Conservation (phyloP, 306 rosid genomes). For the Castanea sativa region DNA sequence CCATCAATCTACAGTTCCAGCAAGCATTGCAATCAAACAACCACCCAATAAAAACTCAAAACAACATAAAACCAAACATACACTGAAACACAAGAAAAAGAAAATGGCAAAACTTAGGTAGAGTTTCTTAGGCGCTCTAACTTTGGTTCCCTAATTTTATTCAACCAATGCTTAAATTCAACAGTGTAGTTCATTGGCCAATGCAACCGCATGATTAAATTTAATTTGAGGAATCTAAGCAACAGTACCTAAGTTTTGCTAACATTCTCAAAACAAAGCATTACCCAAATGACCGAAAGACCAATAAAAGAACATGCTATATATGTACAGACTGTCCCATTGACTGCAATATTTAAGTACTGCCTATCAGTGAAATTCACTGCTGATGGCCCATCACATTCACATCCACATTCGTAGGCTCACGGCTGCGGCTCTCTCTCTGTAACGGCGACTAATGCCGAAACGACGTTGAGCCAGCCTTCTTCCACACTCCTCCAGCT, state of each 20-base stretch:
- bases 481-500: slow-evolving; percentile 42
- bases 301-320: neutral
- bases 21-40: neutral
- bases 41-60: neutral
- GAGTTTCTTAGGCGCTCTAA: no score
- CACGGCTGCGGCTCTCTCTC: slow-evolving; percentile 71
- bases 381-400: slow-evolving; percentile 47
- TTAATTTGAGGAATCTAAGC: no score
- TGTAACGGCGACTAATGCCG: slow-evolving; percentile 86
- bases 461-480: slow-evolving; percentile 51
- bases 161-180: no score
- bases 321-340: slow-evolving; percentile 93
- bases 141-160: no score
- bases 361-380: slow-evolving; percentile 68
- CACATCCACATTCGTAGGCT: slow-evolving; percentile 29
- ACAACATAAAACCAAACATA: neutral
- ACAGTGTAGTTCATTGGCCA: no score
- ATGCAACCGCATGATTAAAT: no score
- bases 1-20: slow-evolving; percentile 15
- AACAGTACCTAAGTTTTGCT: no score
- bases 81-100: neutral
- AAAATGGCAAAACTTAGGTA: neutral
- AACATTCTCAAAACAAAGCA: neutral
- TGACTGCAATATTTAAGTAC: slow-evolving; percentile 82
- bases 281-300: neutral